Evolutionary conservation across 2,329 filamentous ascomycete genomes (phyloP).

Genomic region (Aureobasidium sp.): DNA sequence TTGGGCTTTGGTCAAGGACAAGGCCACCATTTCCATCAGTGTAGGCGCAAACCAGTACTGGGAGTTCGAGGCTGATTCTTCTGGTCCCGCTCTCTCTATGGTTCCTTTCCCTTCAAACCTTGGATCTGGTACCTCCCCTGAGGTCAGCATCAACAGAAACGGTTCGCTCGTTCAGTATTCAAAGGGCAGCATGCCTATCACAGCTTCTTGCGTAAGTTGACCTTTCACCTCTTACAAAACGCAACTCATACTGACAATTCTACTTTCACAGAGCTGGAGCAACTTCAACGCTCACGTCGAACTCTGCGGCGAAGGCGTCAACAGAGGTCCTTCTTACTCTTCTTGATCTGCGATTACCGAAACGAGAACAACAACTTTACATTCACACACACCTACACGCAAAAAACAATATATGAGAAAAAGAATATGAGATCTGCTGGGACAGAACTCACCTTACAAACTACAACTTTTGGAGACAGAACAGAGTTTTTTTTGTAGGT

Average conservation of each 20-base stretch:
- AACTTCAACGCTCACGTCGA: conserved; percentile 30
- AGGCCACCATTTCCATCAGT: conserved; percentile 24
- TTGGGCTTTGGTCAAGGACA: conserved; percentile 26
- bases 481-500: too few relatives aligned
- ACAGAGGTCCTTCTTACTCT: conserved; percentile 1
- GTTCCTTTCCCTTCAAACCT: conserved; percentile 26
- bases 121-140: conserved; percentile 20
- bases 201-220: conserved; percentile 18
- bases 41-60: conserved; percentile 27
- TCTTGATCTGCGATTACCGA: neutral
- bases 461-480: too few relatives aligned
- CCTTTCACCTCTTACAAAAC: too few relatives aligned
- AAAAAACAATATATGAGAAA: neutral
- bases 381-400: neutral
- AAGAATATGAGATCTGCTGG: neutral
- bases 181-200: conserved; percentile 22
- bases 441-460: neutral
- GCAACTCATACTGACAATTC: neutral
- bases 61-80: conserved; percentile 23
- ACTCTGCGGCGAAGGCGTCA: conserved; percentile 23
- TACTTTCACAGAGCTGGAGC: conserved; percentile 15
- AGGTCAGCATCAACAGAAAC: conserved; percentile 25
- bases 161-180: conserved; percentile 19
- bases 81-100: conserved; percentile 23
- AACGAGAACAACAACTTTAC: neutral